phyloP scores from a whole-genome alignment of 306 rosid species.

The Sindora glabra region DNA sequence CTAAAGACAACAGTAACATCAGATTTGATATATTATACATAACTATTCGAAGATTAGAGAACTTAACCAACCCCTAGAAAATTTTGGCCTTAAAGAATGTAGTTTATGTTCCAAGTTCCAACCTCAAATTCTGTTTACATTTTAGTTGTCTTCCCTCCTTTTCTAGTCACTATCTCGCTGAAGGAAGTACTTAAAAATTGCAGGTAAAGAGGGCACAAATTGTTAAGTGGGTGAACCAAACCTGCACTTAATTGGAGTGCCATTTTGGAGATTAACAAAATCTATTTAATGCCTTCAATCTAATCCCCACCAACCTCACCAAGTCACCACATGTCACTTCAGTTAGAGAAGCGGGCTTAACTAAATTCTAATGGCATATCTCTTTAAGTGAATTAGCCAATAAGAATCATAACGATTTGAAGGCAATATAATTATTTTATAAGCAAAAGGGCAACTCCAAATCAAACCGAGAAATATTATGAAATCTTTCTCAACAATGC shows the following conservation, averaged over 20 bases:
- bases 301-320: constrained; percentile 61
- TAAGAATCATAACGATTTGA: neutral
- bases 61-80: too few species aligned
- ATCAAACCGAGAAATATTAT: constrained; percentile 18
- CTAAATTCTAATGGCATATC: constrained; percentile 39
- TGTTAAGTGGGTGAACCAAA: constrained; percentile 87
- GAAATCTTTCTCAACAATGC: neutral
- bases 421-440: neutral
- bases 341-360: constrained; percentile 54
- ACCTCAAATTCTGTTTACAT: too few species aligned
- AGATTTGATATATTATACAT: too few species aligned
- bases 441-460: neutral
- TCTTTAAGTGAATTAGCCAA: constrained; percentile 9
- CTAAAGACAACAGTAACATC: too few species aligned
- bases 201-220: neutral
- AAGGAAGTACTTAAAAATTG: neutral
- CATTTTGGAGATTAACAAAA: neutral
- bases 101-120: too few species aligned
- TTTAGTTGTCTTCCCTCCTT: neutral
- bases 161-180: neutral
- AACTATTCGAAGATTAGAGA: too few species aligned
- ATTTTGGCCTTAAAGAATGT: too few species aligned
- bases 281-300: neutral
- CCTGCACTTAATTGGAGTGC: constrained; percentile 40
- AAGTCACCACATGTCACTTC: constrained; percentile 40